These are phyloP conservation scores for Dictyophora rubrovolvata DNA, from an alignment of 768 basidiomycete species.

Conservation along the genomic window DNA sequence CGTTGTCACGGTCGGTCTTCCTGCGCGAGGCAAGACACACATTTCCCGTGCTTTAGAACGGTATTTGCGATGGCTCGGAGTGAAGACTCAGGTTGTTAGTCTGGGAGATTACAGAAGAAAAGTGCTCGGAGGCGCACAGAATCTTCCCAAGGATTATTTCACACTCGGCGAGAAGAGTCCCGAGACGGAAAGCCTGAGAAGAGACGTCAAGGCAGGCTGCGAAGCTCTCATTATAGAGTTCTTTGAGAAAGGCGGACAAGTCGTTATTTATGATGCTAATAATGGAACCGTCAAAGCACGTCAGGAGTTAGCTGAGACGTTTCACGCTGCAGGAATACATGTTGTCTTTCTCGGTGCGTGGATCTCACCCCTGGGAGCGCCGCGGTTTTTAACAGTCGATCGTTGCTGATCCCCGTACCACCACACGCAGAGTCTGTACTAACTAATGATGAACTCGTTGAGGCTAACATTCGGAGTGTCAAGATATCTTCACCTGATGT, in stretches of 20 bases:
- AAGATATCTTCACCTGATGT: conserved; percentile 99
- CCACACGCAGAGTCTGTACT: conserved; percentile 67
- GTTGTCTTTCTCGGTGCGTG: conserved; percentile 80
- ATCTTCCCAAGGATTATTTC: conserved; percentile 90
- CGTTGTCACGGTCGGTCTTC: conserved; percentile 84
- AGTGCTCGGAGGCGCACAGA: conserved; percentile 78
- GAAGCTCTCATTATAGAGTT: conserved; percentile 85
- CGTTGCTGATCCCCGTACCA: not conserved
- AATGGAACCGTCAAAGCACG: conserved; percentile 68
- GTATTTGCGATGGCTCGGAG: conserved; percentile 97
- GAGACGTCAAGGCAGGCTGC: conserved; percentile 68
- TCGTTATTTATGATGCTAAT: conserved; percentile 98
- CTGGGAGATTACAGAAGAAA: conserved; percentile 92
- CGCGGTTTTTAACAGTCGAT: not conserved
- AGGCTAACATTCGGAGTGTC: conserved; percentile 89
- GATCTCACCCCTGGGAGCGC: not conserved
- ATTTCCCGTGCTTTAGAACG: conserved; percentile 91
- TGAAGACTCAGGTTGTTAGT: conserved; percentile 91
- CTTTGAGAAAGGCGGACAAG: conserved; percentile 81
- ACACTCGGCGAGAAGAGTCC: conserved; percentile 68
- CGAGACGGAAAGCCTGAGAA: conserved; percentile 70
- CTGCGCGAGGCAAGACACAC: conserved; percentile 94
- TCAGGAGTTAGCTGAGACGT: conserved; percentile 70
- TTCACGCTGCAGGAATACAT: conserved; percentile 79
- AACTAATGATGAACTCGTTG: conserved; percentile 86